A percentile compares a stretch with the other conserved stretches of the same genome.
Evolutionary conservation across 371 early-diverging fungal genomes (phyloP).

Genomic region (Catenaria anguillulae): DNA sequence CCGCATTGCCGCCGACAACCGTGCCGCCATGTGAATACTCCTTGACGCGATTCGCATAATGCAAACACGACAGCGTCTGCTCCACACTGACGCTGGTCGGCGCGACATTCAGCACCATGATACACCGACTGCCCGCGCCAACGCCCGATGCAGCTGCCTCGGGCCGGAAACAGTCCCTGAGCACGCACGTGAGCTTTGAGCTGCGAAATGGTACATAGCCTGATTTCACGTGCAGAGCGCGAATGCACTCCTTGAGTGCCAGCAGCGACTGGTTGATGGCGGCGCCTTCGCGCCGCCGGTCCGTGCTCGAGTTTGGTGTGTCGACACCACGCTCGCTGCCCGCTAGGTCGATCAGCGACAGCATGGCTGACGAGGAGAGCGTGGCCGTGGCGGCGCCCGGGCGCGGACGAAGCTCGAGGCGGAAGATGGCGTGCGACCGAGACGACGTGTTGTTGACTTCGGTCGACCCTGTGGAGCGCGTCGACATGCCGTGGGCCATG

Average conservation of each 20-base stretch:
- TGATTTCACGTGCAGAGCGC: slow-evolving; percentile 22
- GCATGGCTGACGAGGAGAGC: neutral
- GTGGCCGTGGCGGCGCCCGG: neutral
- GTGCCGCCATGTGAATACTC: slow-evolving; percentile 12
- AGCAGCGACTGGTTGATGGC: slow-evolving; percentile 39
- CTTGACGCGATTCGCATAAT: slow-evolving; percentile 36
- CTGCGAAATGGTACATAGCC: slow-evolving; percentile 23
- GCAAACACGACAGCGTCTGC: slow-evolving; percentile 39
- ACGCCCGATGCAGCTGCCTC: too few relatives aligned
- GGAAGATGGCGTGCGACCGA: slow-evolving; percentile 35
- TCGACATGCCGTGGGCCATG: slow-evolving; percentile 16
- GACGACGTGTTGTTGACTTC: slow-evolving; percentile 28
- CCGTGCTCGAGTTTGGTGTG: slow-evolving; percentile 10
- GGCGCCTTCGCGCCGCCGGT: slow-evolving; percentile 26
- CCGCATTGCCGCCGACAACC: neutral
- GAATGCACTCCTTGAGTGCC: slow-evolving; percentile 40
- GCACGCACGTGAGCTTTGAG: slow-evolving; percentile 24
- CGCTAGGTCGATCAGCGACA: slow-evolving; percentile 37
- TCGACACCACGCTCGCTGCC: slow-evolving; percentile 34
- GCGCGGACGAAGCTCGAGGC: slow-evolving; percentile 14
- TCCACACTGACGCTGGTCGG: slow-evolving; percentile 25
- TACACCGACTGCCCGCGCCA: slow-evolving; percentile 12
- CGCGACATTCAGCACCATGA: slow-evolving; percentile 33
- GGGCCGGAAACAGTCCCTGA: slow-evolving; percentile 25
- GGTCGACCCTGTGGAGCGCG: slow-evolving; percentile 24